Evolutionary conservation across 306 rosid species (phyloP), one percentile per base, ranked within the genome.

Genomic region (Psophocarpus tetragonolobus): DNA sequence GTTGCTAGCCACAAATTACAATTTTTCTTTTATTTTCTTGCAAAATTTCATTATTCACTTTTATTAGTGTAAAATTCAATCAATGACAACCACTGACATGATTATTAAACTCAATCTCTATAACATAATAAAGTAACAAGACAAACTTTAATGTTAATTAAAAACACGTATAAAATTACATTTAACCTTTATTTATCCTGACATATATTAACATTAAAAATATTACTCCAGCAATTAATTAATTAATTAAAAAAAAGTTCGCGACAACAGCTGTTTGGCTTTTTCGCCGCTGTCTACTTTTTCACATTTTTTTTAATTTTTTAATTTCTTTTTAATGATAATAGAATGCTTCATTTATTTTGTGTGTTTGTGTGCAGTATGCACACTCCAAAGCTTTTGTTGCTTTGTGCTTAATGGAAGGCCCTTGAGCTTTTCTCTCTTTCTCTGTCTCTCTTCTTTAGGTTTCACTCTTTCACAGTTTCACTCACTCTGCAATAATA

Each of bases 351-450:
- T 62, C 81, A 66, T 82, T 80, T 83, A 78, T 27, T 56, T 84
- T 86, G 3, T 76, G 54, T 65, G 75, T 63, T 72, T 29, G 41
- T 33, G 56, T 35, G 58, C 84, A 76, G 80, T 61, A 47, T 82
- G 33, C 88, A 77, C 86, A 47, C 84, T 80, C 72, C 57, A 72
- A 71, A 84, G 84, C 89, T 86, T 89, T 86, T 87, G 90, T 89
- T 89, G 88, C 89, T 84, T 89, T 89, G 84, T 84, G 96, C 86
- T 84, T 84, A 84, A 91, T 91, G 93, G 94, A 90, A 89, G 86
- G 83, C 50, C 85, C 96, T 84, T 89, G 64, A 92, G 51, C 82
- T 53, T 29, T 67, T 74, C 78, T 42, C 12, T 63, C 71, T 71
- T 50, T 45, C 29, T 67, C 64, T 29, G 60, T 71, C 70, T 76